Conservation (phyloP, 2,329 filamentous ascomycete species). For the Aphanocladium album region DNA sequence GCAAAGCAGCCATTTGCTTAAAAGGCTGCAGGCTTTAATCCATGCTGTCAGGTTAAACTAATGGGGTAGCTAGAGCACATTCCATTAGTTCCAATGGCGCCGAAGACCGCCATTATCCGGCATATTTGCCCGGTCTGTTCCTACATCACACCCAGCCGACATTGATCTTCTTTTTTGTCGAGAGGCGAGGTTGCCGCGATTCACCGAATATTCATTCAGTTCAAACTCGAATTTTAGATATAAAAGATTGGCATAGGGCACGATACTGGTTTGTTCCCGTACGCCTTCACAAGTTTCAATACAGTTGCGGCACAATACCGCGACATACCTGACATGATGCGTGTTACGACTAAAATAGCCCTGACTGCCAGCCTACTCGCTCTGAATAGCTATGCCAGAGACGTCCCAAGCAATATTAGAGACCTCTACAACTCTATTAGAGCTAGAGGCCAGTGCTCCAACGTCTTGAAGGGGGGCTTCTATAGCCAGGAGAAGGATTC, state of each 20-base stretch:
- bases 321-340: neutral
- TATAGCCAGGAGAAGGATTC: constrained; percentile 25
- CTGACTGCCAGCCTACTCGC: neutral
- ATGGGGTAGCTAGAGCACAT: neutral
- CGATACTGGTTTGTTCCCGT: too few species aligned
- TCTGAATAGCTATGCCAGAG: constrained; percentile 11
- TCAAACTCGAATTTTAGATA: too few species aligned
- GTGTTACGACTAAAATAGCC: neutral
- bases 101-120: neutral
- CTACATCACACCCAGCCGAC: neutral
- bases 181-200: neutral
- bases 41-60: neutral
- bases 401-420: constrained; percentile 22
- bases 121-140: neutral
- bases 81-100: neutral
- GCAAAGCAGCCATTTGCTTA: neutral
- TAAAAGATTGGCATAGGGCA: too few species aligned
- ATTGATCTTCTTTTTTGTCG: neutral
- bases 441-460: constrained; percentile 25
- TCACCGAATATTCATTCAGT: neutral
- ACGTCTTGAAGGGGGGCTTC: constrained; percentile 27
- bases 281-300: neutral
- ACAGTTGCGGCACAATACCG: neutral
- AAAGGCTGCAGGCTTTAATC: neutral
- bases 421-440: constrained; percentile 28